Percentiles rank a stretch among this genome's conserved stretches.
phyloP scores from a whole-genome alignment of 2,329 filamentous ascomycete species.

The Neonectria coccinea region DNA sequence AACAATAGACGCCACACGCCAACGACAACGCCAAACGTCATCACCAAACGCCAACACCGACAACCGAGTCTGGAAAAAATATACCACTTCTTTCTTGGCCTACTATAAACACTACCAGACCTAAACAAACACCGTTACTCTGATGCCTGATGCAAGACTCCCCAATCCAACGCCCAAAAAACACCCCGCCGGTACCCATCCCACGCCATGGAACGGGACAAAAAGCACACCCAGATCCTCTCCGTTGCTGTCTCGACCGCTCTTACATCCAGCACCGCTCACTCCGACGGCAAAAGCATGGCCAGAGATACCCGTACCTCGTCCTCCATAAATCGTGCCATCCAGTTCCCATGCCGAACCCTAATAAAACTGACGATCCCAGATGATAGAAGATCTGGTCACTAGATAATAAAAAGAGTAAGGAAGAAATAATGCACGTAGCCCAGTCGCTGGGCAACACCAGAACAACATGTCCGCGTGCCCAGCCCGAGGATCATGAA shows the following conservation, averaged over 20 bases:
- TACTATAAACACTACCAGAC: constrained; percentile 23
- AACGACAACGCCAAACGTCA: no score
- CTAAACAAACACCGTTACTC: constrained; percentile 40
- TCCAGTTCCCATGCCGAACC: constrained; percentile 15
- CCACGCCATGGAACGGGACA: constrained; percentile 18
- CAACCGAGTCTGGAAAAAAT: not conserved
- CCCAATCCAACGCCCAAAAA: constrained; percentile 45
- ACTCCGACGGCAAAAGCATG: constrained; percentile 23
- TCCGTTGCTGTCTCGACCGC: constrained; percentile 33
- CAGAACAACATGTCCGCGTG: constrained; percentile 27
- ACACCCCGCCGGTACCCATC: constrained; percentile 39
- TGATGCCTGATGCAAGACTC: constrained; percentile 47
- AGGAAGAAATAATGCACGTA: constrained; percentile 30
- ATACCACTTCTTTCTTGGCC: constrained; percentile 14
- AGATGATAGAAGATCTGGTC: constrained; percentile 24
- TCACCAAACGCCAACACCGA: not conserved
- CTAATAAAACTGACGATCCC: constrained; percentile 20
- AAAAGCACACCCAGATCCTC: constrained; percentile 26
- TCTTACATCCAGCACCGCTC: constrained; percentile 18
- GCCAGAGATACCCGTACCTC: constrained; percentile 16
- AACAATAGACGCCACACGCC: not conserved
- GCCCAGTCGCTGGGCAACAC: constrained; percentile 28
- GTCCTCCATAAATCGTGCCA: constrained; percentile 13
- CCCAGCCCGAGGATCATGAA: constrained; percentile 42
- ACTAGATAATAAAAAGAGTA: constrained; percentile 28